Base-by-base conservation (phyloP, 1,284 basidiomycete genomes). In the Ustilago trichophora region DNA sequence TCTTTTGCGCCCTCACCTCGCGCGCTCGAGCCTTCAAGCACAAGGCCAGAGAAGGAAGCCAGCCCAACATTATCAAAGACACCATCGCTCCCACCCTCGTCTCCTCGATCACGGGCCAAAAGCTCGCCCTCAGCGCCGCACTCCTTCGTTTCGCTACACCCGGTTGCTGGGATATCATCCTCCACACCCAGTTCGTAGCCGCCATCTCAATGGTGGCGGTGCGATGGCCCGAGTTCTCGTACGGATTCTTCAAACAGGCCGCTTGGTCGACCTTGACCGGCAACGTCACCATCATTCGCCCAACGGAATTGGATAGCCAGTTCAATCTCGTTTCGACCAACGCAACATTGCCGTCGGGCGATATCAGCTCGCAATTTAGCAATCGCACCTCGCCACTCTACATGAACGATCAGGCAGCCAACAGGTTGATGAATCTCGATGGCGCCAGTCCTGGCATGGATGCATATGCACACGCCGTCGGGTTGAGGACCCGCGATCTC, bases 81-180 rank as follows among this genome's bases (percentile, higher is more conserved):
- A 73, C 73, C 29, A 50, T 78, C 25, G 52, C 52, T 0, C 76
- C 76, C 3, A 73, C 73, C 13, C 19, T 94, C 27, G 86, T 88
- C 11, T 91, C 92, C 10, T 91, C 93, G 0, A 91, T 96, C 64
- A 93, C 92, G 58, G 94, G 94, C 5, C 92, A 94, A 82, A 86
- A 91, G 35, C 85, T 98, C 27, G 88, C 91, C 2, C 87, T 88
- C 25, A 90, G 90, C 25, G 91, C 92, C 10, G 91, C 91, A 1
- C 85, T 98, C 43, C 86, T 96, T 81, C 85, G 94, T 50, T 98
- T 94, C 76, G 92, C 90, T 64, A 97, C 95, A 0, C 94, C 95
- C 0, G 92, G 92, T 6, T 85, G 94, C 83, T 87, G 93, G 62
- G 95, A 98, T 82, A 87, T 98, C 56, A 86, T 97, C 46, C 90